Base-by-base conservation (phyloP, 1,284 basidiomycete genomes). In the Apiotrichum veenhuisii region DNA sequence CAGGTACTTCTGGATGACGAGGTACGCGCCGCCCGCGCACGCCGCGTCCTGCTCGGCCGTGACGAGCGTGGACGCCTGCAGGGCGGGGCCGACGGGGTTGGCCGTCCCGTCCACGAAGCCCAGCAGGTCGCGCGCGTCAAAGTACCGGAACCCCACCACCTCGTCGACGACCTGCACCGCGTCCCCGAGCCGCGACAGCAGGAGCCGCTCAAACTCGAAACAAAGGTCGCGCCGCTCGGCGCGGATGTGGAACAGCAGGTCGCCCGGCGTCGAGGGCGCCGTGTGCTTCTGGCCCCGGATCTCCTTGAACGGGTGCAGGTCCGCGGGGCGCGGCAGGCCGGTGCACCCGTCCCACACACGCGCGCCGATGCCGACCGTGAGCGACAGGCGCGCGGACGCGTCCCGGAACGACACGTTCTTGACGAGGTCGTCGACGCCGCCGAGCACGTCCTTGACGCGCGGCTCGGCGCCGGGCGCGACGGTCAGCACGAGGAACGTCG, bases 401-500 rank as follows among this genome's bases (percentile, higher is more conserved):
- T 50, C 61, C 23, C 61, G 61, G 48, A 53, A 44, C 18, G 36
- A 51, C 17, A 59, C 54, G 52, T 56, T 62, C 42, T 62, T 62
- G 14, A 52, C 38, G 22, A 59, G 22, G 34, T 49, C 57, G 1
- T 38, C n/a, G 3, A 55, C 15, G 17, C 8, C 18, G 23, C 27
- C 45, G 5, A 63, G 42, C 15, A 40, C 55, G 34, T 41, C 41
- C 23, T 42, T 43, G 41, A 56, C 52, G 15, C 10, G 42, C 5
- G 37, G 22, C 1, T 45, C 34, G 1, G 41, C 17, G 20, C 40
- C 49, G 0, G 44, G 26, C 9, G 22, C 23, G 53, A 71, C 61
- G 3, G 65, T 65, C 2, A 67, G 62, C 47, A 69, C 64, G 43
- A 71, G 48, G 37, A 62, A 62, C 14, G 57, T 62, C 10, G 61